Evolutionary conservation across 139 green algal species (phyloP).

Genomic region (Volvox africanus): DNA sequence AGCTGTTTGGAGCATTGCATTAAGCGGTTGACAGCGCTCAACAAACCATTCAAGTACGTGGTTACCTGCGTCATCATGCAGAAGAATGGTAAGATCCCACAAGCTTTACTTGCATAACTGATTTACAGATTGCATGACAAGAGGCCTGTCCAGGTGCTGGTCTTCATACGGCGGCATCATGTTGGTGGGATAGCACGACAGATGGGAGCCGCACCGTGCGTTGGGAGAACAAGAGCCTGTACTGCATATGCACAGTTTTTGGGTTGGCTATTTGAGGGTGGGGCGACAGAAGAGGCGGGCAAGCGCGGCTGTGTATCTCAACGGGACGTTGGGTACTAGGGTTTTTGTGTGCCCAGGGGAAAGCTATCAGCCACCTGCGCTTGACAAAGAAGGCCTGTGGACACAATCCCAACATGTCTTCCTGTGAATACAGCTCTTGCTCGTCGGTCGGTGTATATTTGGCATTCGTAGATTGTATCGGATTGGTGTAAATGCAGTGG

Average conservation of each 20-base stretch:
- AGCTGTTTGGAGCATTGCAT: slow-evolving; percentile 80
- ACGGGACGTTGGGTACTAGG: background rate
- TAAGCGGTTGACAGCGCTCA: slow-evolving; percentile 76
- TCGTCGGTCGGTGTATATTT: no score
- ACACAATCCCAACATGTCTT: no score
- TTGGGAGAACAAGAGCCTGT: slow-evolving; percentile 93
- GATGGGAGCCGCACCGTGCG: slow-evolving; percentile 85
- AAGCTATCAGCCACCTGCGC: no score
- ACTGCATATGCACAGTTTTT: slow-evolving; percentile 88
- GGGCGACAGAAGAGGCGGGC: background rate
- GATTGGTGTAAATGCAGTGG: no score
- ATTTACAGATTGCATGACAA: background rate
- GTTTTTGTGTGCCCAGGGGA: no score
- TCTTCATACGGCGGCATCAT: slow-evolving; percentile 80
- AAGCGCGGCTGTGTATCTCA: background rate
- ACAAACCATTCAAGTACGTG: slow-evolving; percentile 91
- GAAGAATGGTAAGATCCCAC: slow-evolving; percentile 73
- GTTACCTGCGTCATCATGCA: slow-evolving; percentile 87
- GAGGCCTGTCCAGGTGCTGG: slow-evolving; percentile 65
- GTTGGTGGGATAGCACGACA: slow-evolving; percentile 81
- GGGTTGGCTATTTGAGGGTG: slow-evolving; percentile 72
- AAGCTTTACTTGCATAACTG: background rate
- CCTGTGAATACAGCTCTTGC: no score
- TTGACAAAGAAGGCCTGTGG: no score
- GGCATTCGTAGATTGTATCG: no score